Evolutionary conservation across 2,329 filamentous ascomycete species (phyloP).

Genomic region (Aspergillus sp.): DNA sequence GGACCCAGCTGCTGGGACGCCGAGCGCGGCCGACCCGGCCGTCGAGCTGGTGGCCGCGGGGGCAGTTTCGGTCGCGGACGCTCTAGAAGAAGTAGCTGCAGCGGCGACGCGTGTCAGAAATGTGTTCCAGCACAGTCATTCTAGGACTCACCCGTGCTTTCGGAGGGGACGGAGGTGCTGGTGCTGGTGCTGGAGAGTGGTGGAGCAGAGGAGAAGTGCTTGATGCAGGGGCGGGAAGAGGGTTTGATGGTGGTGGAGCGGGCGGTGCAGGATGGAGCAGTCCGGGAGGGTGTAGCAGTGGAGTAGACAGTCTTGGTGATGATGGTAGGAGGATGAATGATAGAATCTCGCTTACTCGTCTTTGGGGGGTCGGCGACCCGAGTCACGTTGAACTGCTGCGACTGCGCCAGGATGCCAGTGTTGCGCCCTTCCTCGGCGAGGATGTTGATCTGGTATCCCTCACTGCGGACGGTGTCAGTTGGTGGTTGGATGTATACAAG

Average conservation of each 20-base stretch:
- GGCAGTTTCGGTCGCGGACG: slow-evolving; percentile 10
- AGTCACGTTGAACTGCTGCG: slow-evolving; percentile 27
- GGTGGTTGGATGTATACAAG: slow-evolving; percentile 2
- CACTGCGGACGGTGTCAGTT: slow-evolving; percentile 15
- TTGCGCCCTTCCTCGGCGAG: slow-evolving; percentile 31
- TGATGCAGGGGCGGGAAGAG: slow-evolving; percentile 14
- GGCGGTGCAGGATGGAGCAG: slow-evolving; percentile 4
- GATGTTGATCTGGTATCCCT: slow-evolving; percentile 45
- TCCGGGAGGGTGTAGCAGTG: slow-evolving; percentile 5
- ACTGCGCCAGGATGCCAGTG: slow-evolving; percentile 45
- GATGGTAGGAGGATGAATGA: slow-evolving; percentile 15
- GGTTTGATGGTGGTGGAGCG: slow-evolving; percentile 3
- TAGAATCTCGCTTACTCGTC: slow-evolving; percentile 24
- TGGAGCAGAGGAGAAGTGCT: slow-evolving; percentile 14
- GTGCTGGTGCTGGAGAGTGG: slow-evolving; percentile 24
- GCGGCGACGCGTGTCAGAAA: slow-evolving; percentile 12
- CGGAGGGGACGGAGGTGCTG: slow-evolving; percentile 20
- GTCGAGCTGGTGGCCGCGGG: slow-evolving; percentile 23
- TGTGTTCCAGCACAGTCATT: neutral
- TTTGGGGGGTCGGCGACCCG: slow-evolving; percentile 15
- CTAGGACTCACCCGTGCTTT: slow-evolving; percentile 26
- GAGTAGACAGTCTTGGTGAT: slow-evolving; percentile 7
- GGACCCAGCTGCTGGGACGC: slow-evolving; percentile 27
- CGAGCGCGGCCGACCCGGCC: slow-evolving; percentile 26
- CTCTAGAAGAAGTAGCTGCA: slow-evolving; percentile 10